Evolutionary conservation across 148 eudicot genomes (phyloP).

Genomic region (Agrostemma githago): DNA sequence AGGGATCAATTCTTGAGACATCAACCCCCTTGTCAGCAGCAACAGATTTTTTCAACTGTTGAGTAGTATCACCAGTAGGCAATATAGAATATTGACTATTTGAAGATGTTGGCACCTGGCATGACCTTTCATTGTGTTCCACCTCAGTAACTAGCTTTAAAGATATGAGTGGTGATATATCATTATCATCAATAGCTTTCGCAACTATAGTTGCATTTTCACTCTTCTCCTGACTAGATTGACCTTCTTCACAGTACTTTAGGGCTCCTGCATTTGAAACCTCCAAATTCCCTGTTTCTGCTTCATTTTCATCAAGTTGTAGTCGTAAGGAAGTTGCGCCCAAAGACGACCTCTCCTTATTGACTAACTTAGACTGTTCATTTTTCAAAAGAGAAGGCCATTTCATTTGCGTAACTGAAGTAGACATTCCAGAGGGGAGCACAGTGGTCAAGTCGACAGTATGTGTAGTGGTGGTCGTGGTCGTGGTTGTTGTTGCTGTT

Average conservation of each 20-base stretch:
- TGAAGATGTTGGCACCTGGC: constrained; percentile 6
- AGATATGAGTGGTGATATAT: neutral
- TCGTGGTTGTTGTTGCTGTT: neutral
- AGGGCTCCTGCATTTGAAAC: neutral
- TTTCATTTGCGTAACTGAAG: neutral
- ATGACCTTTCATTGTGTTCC: neutral
- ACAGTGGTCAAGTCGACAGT: neutral
- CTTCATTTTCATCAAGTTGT: neutral
- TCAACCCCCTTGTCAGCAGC: neutral
- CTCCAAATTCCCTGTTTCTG: neutral
- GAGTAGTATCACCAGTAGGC: neutral
- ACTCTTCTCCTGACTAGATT: neutral
- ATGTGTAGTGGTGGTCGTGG: neutral
- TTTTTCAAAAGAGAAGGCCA: constrained; percentile 11
- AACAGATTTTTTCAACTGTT: neutral
- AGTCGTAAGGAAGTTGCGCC: constrained; percentile 7
- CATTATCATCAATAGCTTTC: neutral
- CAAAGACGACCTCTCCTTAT: neutral
- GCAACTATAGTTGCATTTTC: neutral
- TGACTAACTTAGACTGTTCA: constrained; percentile 1
- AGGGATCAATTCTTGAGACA: neutral
- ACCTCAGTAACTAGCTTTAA: neutral
- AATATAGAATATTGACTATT: constrained; percentile 2
- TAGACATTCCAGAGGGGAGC: neutral
- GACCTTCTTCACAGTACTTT: neutral